Conservation (phyloP, 805 yeast genomes). For the Pichia pseudocactophila region DNA sequence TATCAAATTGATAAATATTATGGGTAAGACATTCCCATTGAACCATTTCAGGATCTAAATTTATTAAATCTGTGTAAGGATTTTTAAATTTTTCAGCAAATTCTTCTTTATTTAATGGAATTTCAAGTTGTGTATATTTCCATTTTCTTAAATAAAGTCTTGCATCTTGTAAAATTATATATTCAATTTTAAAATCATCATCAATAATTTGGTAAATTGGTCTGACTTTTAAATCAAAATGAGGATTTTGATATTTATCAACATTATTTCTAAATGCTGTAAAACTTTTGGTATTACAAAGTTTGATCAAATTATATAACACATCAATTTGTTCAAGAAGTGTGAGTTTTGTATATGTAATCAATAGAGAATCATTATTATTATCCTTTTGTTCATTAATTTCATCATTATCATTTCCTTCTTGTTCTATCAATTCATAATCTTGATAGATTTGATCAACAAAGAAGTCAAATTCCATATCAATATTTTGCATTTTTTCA, state of each 20-base stretch:
- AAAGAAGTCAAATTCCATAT: conserved; percentile 23
- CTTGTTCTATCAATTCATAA: conserved; percentile 9
- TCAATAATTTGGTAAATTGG: conserved; percentile 17
- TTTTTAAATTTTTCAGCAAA: conserved; percentile 17
- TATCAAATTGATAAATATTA: conserved; percentile 37
- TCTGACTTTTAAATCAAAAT: conserved; percentile 17
- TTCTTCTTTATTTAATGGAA: conserved; percentile 30
- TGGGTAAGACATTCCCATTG: conserved; percentile 34
- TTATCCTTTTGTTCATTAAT: conserved; percentile 7
- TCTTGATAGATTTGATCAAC: conserved; percentile 12
- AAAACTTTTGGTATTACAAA: conserved; percentile 34
- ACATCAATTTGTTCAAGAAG: conserved; percentile 43
- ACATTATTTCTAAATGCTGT: conserved; percentile 44
- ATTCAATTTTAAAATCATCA: conserved; percentile 18
- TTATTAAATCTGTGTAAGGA: conserved; percentile 9
- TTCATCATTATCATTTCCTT: conserved; percentile 8
- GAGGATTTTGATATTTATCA: conserved; percentile 25
- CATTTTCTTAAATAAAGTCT: conserved; percentile 38
- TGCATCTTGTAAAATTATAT: conserved; percentile 39
- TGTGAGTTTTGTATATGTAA: conserved; percentile 24
- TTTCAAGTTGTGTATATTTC: conserved; percentile 24
- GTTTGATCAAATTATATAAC: conserved; percentile 31
- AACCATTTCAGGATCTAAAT: conserved; percentile 29
- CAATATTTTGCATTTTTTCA: conserved; percentile 21
- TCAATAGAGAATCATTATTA: conserved; percentile 8